Conservation (phyloP, 148 eudicot species). For the Drosera capensis region DNA sequence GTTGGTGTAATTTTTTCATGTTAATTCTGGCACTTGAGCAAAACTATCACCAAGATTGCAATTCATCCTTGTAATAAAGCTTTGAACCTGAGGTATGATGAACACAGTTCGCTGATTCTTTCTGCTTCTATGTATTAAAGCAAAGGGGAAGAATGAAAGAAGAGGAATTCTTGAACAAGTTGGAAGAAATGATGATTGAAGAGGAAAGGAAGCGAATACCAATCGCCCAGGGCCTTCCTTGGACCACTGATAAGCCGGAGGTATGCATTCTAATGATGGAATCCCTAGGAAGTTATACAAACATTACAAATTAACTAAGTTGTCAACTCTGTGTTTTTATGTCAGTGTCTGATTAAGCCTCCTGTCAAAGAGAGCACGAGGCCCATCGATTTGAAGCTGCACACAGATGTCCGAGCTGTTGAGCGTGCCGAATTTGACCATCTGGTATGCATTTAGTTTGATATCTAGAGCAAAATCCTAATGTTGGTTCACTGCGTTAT, state of each 20-base stretch:
- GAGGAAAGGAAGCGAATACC: constrained; percentile 80
- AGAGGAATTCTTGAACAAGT: constrained; percentile 65
- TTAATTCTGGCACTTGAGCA: too few relatives aligned
- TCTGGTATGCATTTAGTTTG: too few relatives aligned
- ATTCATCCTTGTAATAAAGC: background rate
- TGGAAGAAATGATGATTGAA: constrained; percentile 54
- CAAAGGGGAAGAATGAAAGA: constrained; percentile 79
- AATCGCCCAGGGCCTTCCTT: constrained; percentile 86
- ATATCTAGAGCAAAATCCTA: too few relatives aligned
- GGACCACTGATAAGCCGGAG: constrained; percentile 94
- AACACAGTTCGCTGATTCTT: background rate
- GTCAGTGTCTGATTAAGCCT: constrained; percentile 71
- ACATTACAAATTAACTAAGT: too few relatives aligned
- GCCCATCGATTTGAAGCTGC: constrained; percentile 66
- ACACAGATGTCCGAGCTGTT: constrained; percentile 70
- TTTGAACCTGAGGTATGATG: background rate
- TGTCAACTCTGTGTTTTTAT: too few relatives aligned
- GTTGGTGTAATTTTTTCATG: too few relatives aligned
- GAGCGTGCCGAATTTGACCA: constrained; percentile 82
- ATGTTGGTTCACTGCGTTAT: too few relatives aligned
- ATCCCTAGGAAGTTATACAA: background rate
- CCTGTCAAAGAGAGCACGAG: constrained; percentile 63
- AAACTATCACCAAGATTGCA: too few relatives aligned
- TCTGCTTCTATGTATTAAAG: constrained; percentile 18
- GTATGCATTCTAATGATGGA: constrained; percentile 14